phyloP scores from a whole-genome alignment of 2,329 filamentous ascomycete genomes.

The Aspergillus sp. region DNA sequence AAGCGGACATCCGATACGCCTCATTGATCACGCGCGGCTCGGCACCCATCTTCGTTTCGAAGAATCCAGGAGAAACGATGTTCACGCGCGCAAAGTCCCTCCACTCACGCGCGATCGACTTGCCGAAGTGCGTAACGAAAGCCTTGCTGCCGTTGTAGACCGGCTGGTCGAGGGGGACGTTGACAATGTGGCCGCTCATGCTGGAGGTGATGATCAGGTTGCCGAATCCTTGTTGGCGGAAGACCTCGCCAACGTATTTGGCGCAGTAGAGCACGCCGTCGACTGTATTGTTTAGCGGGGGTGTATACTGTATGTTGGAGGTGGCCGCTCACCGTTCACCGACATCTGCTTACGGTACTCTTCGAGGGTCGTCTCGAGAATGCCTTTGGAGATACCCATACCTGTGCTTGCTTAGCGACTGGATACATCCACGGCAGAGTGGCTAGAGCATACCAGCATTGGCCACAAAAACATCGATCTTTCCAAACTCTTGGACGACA shows the following conservation, averaged over 20 bases:
- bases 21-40: constrained; percentile 46
- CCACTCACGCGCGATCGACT: constrained; percentile 57
- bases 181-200: constrained; percentile 53
- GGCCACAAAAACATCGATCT: constrained; percentile 45
- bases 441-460: constrained; percentile 37
- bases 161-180: constrained; percentile 54
- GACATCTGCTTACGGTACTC: constrained; percentile 54
- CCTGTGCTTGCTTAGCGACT: constrained; percentile 22
- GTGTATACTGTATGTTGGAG: not conserved
- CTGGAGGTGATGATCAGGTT: constrained; percentile 53
- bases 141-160: constrained; percentile 60
- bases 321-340: constrained; percentile 49
- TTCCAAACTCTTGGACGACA: constrained; percentile 42
- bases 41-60: constrained; percentile 57
- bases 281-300: constrained; percentile 23
- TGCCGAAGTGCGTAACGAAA: constrained; percentile 56
- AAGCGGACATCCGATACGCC: constrained; percentile 46
- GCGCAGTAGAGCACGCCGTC: constrained; percentile 50
- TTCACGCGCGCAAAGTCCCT: constrained; percentile 58
- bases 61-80: constrained; percentile 54
- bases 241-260: constrained; percentile 46
- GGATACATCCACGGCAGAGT: not conserved
- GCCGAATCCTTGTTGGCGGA: constrained; percentile 41
- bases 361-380: constrained; percentile 53
- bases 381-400: constrained; percentile 55